Conservation (phyloP, 116 monocot species). For the Dioscorea cayenensis region DNA sequence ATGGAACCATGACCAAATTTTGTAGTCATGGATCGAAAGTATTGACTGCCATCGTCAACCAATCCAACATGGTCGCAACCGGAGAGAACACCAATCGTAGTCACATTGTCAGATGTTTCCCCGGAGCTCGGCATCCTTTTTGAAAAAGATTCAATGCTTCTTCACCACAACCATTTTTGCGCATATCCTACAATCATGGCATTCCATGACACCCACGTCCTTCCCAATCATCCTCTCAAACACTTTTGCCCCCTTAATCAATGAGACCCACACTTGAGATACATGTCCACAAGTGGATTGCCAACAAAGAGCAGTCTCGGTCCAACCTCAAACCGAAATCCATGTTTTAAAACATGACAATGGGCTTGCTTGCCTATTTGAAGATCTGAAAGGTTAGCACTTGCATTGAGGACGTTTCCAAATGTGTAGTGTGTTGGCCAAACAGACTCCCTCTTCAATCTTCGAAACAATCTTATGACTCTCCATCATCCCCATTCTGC, state of each 20-base stretch:
- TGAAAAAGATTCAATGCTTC: slow-evolving; percentile 51
- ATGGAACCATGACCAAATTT: slow-evolving; percentile 34
- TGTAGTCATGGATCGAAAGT: slow-evolving; percentile 39
- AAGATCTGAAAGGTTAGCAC: slow-evolving; percentile 52
- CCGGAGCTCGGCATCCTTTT: slow-evolving; percentile 34
- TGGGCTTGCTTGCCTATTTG: slow-evolving; percentile 54
- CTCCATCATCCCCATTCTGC: too few relatives aligned
- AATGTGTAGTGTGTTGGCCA: too few relatives aligned
- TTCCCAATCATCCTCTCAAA: slow-evolving; percentile 48
- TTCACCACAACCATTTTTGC: slow-evolving; percentile 60
- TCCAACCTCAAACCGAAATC: slow-evolving; percentile 37
- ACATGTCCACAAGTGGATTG: slow-evolving; percentile 74
- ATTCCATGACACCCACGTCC: slow-evolving; percentile 77
- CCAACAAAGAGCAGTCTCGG: slow-evolving; percentile 57
- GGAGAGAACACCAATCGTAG: slow-evolving; percentile 73
- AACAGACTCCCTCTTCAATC: too few relatives aligned
- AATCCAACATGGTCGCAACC: slow-evolving; percentile 66
- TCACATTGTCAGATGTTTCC: slow-evolving; percentile 61
- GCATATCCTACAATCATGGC: slow-evolving; percentile 72
- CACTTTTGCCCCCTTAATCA: slow-evolving; percentile 31
- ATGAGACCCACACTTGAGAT: slow-evolving; percentile 54
- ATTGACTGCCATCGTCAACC: slow-evolving; percentile 43
- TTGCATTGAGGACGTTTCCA: slow-evolving; percentile 58
- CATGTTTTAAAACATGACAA: slow-evolving; percentile 63
- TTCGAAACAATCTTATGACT: too few relatives aligned